These are phyloP conservation scores for Venustampulla echinocandica DNA, from an alignment of 495 filamentous ascomycete genomes.

Conservation along the genomic window DNA sequence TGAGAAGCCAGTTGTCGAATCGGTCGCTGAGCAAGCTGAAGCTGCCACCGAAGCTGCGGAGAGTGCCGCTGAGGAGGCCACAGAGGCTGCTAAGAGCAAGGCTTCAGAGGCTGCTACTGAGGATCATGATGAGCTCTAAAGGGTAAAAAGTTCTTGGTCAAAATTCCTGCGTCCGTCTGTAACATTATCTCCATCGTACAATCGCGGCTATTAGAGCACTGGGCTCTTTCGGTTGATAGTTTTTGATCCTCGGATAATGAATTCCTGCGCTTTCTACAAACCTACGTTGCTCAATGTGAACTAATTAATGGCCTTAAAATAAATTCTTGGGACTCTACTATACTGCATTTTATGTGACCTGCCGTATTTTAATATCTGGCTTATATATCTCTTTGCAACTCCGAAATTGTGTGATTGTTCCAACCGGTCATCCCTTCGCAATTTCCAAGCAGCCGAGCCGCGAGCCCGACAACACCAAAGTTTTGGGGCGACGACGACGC, in stretches of 20 bases:
- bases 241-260: conserved; percentile 5
- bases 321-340: too few species aligned
- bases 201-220: conserved; percentile 4
- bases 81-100: conserved; percentile 26
- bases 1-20: conserved; percentile 40
- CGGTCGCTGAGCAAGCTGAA: conserved; percentile 40
- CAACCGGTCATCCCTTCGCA: too few species aligned
- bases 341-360: too few species aligned
- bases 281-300: not conserved
- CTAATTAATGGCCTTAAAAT: not conserved
- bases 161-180: conserved; percentile 17
- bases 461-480: too few species aligned
- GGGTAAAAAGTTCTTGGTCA: conserved; percentile 2
- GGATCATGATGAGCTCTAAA: conserved; percentile 61
- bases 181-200: conserved; percentile 16
- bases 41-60: conserved; percentile 42
- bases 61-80: conserved; percentile 25
- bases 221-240: conserved; percentile 10
- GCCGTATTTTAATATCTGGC: too few species aligned
- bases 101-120: conserved; percentile 34
- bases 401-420: too few species aligned
- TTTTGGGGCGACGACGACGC: too few species aligned
- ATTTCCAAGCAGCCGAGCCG: too few species aligned
- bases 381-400: too few species aligned
- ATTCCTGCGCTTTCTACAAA: not conserved